These are phyloP conservation scores for Clavispora asparagi DNA, from an alignment of 805 yeast genomes.

Conservation along the genomic window DNA sequence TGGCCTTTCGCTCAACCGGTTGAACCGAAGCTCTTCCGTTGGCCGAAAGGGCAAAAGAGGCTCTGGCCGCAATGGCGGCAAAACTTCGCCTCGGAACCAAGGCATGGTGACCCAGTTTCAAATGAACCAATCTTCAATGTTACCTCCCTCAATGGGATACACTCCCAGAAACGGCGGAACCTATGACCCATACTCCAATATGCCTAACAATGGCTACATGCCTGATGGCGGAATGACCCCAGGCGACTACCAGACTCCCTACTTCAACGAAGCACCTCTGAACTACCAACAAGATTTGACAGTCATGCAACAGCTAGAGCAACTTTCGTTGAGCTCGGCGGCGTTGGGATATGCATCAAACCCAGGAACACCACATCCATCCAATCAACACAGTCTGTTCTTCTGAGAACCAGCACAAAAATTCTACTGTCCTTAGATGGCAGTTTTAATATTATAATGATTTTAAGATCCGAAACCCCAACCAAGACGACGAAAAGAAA, in stretches of 20 bases:
- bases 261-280: not conserved
- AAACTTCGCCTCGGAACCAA: not conserved
- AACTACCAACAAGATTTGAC: constrained; percentile 13
- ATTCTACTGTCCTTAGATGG: not conserved
- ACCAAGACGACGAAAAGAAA: not conserved
- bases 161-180: not conserved
- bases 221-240: not conserved
- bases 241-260: not conserved
- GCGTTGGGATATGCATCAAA: constrained; percentile 42
- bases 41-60: constrained; percentile 22
- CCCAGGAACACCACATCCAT: constrained; percentile 35
- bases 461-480: not conserved
- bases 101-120: not conserved
- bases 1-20: constrained; percentile 49
- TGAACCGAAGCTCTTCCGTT: constrained; percentile 23
- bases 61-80: not conserved
- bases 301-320: constrained; percentile 44
- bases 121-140: not conserved
- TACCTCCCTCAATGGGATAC: constrained; percentile 1
- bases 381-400: constrained; percentile 21
- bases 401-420: constrained; percentile 9
- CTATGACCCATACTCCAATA: not conserved
- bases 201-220: not conserved
- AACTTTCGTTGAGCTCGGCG: constrained; percentile 41
- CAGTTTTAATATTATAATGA: not conserved